A percentile compares a stretch with the other conserved stretches of the same genome.
Evolutionary conservation across 257 asterid species (phyloP).

Genomic region (Dorcoceras hygrometricum): DNA sequence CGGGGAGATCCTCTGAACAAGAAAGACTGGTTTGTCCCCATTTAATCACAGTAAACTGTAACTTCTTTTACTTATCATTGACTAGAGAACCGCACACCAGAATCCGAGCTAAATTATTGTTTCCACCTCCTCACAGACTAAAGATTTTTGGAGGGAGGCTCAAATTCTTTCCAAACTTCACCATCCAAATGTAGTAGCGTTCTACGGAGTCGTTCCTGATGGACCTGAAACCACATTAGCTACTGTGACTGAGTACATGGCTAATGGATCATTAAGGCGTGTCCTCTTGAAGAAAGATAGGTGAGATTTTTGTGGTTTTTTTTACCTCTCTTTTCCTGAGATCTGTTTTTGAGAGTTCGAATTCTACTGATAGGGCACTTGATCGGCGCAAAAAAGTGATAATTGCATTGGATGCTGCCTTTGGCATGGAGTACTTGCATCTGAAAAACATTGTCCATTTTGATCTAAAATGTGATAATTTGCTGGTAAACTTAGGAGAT

Average conservation of each 20-base stretch:
- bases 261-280: conserved; percentile 70
- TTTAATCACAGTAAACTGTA: background rate
- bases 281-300: conserved; percentile 67
- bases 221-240: conserved; percentile 81
- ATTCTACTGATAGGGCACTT: conserved; percentile 44
- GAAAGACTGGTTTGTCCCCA: conserved; percentile 44
- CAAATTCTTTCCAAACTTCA: conserved; percentile 76
- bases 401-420: conserved; percentile 67
- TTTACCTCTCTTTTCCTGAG: background rate
- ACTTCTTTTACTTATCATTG: background rate
- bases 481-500: conserved; percentile 85
- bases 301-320: conserved; percentile 35
- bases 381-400: conserved; percentile 60
- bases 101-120: background rate
- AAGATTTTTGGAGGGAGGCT: conserved; percentile 95
- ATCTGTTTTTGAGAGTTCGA: conserved; percentile 7
- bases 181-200: conserved; percentile 88
- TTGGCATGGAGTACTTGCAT: conserved; percentile 61
- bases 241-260: conserved; percentile 84
- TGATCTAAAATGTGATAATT: conserved; percentile 88
- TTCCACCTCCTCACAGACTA: conserved; percentile 39
- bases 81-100: background rate
- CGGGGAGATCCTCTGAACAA: conserved; percentile 49
- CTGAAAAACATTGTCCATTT: conserved; percentile 75
- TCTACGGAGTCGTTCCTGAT: conserved; percentile 90